Evolutionary conservation across 306 rosid genomes (phyloP), one percentile per base, ranked within the genome.

Genomic region (Malus sylvestris): DNA sequence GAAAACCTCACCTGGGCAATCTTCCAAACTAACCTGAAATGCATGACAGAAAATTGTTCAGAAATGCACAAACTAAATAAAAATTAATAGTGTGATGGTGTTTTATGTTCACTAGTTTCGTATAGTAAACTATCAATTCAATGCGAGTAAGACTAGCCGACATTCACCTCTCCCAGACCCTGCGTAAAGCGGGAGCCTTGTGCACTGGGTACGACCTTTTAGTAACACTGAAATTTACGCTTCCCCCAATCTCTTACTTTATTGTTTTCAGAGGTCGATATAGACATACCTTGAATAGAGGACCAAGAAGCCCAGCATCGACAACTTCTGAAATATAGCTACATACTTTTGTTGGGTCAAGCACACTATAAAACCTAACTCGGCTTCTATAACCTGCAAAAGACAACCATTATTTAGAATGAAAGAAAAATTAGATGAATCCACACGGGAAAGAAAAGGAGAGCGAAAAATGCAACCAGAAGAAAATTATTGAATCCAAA

Each of bases 241-340:
- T 61, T 1, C 38, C 27, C 38, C 35, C 4, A 27, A 23, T 58
- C 33, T 40, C 5, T 11, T 1, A 5, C 3, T 67, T 14, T 27
- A 2, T 45, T 53, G 6, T 27, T 77, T 68, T 45, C 25, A 19
- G 65, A 66, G 73, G 49, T 60, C 55, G 64, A 60, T 81, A 57
- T 55, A 68, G 67, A 83, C 76, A 57, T 49, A 95, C 99, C 97
- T 91, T 88, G 81, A 92, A 96, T 74, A 92, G 85, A 63, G 99
- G 99, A 52, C 99, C 96, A 71, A 92, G 88, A 51, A 91, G 78
- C 66, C 98, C 98, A 52, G 91, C 96, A 87, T 92, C 93, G 64
- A 91, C 72, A 53, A 96, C 97, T 89, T 92, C 93, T 61, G 96
- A 96, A 65, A 85, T 75, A 81, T 92, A 96, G 84, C 83, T 83